Conservation (phyloP, 2,329 filamentous ascomycete genomes). For the Rutstroemia sydowiana region DNA sequence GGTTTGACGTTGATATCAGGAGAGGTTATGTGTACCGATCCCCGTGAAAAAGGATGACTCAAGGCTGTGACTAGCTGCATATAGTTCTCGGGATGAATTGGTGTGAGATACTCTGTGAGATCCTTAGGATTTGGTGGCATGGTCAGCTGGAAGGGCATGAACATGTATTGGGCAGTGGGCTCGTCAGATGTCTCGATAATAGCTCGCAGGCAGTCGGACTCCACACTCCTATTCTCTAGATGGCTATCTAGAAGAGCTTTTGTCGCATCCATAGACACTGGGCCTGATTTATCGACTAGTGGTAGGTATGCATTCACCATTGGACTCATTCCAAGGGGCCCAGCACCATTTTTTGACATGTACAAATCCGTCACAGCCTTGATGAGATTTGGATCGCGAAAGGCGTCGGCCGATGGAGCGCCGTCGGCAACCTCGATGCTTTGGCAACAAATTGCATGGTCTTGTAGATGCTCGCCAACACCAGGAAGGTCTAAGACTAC, state of each 20-base stretch:
- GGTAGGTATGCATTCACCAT: background rate
- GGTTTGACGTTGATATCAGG: constrained; percentile 33
- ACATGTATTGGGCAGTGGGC: background rate
- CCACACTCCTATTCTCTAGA: background rate
- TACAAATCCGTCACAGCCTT: background rate
- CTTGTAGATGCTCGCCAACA: constrained; percentile 1
- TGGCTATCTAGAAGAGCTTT: background rate
- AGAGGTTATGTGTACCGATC: constrained; percentile 46
- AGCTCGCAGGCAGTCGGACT: background rate
- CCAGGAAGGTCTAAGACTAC: background rate
- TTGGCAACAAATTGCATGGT: background rate
- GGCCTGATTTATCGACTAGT: background rate
- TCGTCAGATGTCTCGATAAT: background rate
- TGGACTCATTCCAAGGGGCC: background rate
- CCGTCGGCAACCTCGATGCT: background rate
- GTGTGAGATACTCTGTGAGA: background rate
- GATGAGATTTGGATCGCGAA: background rate
- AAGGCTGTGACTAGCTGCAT: constrained; percentile 38
- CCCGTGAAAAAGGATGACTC: constrained; percentile 49
- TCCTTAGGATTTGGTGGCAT: background rate
- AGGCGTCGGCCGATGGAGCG: background rate
- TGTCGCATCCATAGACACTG: background rate
- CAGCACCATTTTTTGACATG: background rate
- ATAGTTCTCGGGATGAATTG: background rate
- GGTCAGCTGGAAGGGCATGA: background rate